Evolutionary conservation across 2,329 filamentous ascomycete species (phyloP), one percentile per base, ranked within the genome.

Genomic region (Periglandula ipomoeae): DNA sequence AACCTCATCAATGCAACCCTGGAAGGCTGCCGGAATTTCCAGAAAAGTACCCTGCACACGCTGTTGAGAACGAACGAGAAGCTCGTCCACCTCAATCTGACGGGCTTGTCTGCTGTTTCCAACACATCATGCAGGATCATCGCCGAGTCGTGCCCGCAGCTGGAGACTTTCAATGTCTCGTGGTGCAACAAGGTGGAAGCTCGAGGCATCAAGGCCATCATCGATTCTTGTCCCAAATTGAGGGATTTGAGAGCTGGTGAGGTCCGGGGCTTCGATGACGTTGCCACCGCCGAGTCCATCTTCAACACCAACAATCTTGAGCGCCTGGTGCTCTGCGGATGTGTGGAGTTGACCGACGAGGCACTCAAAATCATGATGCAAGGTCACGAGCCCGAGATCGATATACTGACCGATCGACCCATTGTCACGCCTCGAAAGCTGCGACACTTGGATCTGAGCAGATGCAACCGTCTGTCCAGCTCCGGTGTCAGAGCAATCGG

Each of bases 131-230:
- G 94, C 79, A 87, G 84, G 60, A 88, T 94, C 51, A 85, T 98
- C 51, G 84, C 87, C 1, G 75, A 85, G 47, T 84, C 84, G 35
- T 97, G 91, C 58, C 82, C 84, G 1, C 82, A 84, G 44, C 73
- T 98, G n/a, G 84, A 95, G 65, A 76, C 79, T 48, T 76, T 97
- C 55, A 94, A 96, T 59, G 79, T 97, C 19, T 95, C 89, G 0
- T 97, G 91, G 89, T 98, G 93, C 69, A 83, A 82, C 55, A 85
- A 89, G 52, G 81, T 96, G 61, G 85, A 93, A 59, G 85, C 87
- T 8, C 73, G 78, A 11, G 90, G 89, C 4, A 70, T 97, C 47
- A 80, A 76, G 54, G 77, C 78, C 46, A 76, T 98, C 2, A 70
- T 96, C 1, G 73, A 85, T 51, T 77, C 77, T 2, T 97, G 93